phyloP scores from a whole-genome alignment of 2,329 filamentous ascomycete genomes.

The Mycosphaerelloides madeirae region DNA sequence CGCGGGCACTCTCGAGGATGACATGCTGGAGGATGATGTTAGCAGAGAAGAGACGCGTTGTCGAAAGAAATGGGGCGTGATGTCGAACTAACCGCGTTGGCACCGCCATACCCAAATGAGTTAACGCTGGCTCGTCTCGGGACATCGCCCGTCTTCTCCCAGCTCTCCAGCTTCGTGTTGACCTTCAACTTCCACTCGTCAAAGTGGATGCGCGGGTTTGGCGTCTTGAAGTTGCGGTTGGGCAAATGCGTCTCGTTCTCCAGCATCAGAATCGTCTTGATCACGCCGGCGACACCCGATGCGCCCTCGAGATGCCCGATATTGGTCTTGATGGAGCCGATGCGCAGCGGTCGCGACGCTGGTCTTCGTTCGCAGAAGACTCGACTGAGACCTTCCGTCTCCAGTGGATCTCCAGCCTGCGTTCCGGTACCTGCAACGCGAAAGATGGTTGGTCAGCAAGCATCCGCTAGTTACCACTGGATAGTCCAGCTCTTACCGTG shows the following conservation, averaged over 20 bases:
- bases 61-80: no score
- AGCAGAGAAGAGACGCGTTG: no score
- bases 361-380: background rate
- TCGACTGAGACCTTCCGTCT: background rate
- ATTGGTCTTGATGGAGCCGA: conserved; percentile 25
- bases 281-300: conserved; percentile 13
- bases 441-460: no score
- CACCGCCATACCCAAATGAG: conserved; percentile 15
- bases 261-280: conserved; percentile 21
- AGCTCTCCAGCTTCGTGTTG: no score
- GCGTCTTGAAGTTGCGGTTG: conserved; percentile 20
- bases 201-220: conserved; percentile 27
- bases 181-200: conserved; percentile 12
- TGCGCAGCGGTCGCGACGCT: conserved; percentile 10
- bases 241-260: conserved; percentile 25
- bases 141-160: no score
- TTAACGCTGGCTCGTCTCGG: conserved; percentile 30
- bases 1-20: no score
- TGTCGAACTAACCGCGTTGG: no score
- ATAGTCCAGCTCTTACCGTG: no score
- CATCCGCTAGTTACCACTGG: no score
- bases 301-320: conserved; percentile 18
- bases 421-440: conserved; percentile 28
- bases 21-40: no score
- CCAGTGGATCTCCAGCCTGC: conserved; percentile 1